Evolutionary conservation across 257 asterid species (phyloP).

Genomic region (Solanum sitiens): DNA sequence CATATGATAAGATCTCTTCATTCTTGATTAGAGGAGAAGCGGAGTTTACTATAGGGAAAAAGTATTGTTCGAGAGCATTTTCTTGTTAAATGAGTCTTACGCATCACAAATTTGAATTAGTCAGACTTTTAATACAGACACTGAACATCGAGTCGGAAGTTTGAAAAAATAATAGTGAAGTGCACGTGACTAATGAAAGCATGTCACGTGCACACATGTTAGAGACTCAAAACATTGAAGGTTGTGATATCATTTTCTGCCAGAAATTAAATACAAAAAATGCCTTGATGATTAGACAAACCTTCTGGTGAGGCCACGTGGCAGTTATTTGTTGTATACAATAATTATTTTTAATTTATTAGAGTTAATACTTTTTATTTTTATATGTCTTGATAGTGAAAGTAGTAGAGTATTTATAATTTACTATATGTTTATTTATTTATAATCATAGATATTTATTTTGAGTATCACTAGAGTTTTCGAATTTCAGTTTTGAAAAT

Average conservation of each 20-base stretch:
- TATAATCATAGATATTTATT: not conserved
- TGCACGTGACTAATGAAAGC: not conserved
- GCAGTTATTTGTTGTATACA: not conserved
- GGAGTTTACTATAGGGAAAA: not conserved
- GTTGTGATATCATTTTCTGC: not conserved
- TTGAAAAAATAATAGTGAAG: not conserved
- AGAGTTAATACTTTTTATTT: not conserved
- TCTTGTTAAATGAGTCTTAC: fast-evolving
- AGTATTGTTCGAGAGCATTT: not conserved
- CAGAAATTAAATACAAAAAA: not conserved
- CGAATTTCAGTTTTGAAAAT: not conserved
- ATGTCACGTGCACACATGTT: not conserved
- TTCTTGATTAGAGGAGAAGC: not conserved
- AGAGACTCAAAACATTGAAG: not conserved
- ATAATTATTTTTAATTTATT: no score
- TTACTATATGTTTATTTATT: not conserved
- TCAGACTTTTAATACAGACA: fast-evolving
- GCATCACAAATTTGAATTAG: fast-evolving
- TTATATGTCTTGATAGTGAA: not conserved
- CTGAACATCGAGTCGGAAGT: fast-evolving
- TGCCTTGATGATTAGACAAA: not conserved
- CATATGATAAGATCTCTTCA: not conserved
- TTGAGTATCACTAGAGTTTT: not conserved
- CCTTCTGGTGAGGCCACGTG: not conserved
- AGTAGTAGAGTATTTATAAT: not conserved